phyloP scores from a whole-genome alignment of 78 protist species.

The Dictyostelium brefeldianum region DNA sequence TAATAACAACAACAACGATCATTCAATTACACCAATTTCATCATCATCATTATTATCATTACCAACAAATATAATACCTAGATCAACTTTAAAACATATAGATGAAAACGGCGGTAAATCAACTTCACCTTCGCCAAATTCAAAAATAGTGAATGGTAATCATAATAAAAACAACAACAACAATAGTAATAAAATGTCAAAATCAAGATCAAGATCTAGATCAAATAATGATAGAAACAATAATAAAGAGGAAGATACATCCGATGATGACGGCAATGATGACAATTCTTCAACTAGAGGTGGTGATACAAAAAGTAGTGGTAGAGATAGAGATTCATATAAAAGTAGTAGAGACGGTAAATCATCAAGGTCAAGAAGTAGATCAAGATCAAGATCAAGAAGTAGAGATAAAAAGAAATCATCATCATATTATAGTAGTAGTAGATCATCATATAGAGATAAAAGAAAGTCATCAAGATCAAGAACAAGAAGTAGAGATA shows the following conservation, averaged over 20 bases:
- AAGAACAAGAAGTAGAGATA: not conserved
- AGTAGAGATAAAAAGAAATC: conserved; percentile 21
- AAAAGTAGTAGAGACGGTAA: not conserved
- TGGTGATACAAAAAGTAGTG: too few relatives aligned
- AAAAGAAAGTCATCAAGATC: not conserved
- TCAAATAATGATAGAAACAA: not conserved
- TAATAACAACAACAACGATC: not conserved
- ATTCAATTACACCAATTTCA: not conserved
- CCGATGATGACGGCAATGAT: too few relatives aligned
- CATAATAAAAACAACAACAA: conserved; percentile 10
- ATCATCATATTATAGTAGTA: not conserved
- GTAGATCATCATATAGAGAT: not conserved
- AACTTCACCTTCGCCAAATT: not conserved
- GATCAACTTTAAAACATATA: not conserved
- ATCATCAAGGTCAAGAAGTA: conserved; percentile 3
- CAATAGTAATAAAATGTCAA: not conserved
- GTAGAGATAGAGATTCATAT: not conserved
- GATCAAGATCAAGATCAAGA: conserved; percentile 17
- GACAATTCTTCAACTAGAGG: too few relatives aligned
- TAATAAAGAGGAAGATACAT: not conserved
- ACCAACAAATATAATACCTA: not conserved
- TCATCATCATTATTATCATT: not conserved
- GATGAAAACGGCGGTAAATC: not conserved
- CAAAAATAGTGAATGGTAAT: not conserved
- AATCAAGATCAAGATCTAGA: conserved; percentile 4